Evolutionary conservation across 129 eudicot genomes (phyloP), one percentile per base, ranked within the genome.

Genomic region (Helianthus tuberosus): DNA sequence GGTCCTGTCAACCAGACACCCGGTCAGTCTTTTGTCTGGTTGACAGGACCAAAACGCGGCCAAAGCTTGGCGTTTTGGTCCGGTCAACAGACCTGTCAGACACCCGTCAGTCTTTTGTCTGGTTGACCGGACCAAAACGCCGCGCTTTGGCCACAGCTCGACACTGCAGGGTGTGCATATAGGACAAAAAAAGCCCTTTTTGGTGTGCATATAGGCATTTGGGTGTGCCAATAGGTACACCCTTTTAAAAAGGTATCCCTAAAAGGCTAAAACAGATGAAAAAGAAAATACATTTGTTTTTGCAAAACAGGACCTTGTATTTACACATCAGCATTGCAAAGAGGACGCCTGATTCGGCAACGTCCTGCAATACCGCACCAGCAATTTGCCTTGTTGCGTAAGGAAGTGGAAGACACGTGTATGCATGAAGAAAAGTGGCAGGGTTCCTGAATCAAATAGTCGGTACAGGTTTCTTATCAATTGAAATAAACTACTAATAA

Each of bases 341-440:
- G 64, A 94, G 86, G 84, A 94, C 96, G 64, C 99, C 99, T 27
- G 99, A 88, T 72, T 89, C 99, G 67, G 96, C 96, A 51, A 91
- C 90, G 82, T 94, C 97, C 69, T 91, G 99, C 89, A 94, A 87
- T 77, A 94, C 83, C 60, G 94, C 88, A 82, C 91, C 85, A 57
- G 97, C 91, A n/a, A 89, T 96, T 89, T 94, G 99, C 81, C 99
- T 89, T 62, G 96, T 88, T 48, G 94, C 74, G 82, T 89, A 88
- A 68, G 93, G 85, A 82, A 94, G 96, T 35, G 97, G 97, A 74
- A 94, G 97, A 77, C 99, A 88, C 23, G 97, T 83, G 81, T 94
- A 94, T 47, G 96, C 99, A 83, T 94, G 99, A 62, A 94, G 97
- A 82, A 88, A 94, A 67, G 97, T 88, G 41, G 99, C 97, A 65